Percentiles rank a stretch among this genome's conserved stretches.
phyloP scores from a whole-genome alignment of 169 alveolate species.

The Cryptosporidium sp. region DNA sequence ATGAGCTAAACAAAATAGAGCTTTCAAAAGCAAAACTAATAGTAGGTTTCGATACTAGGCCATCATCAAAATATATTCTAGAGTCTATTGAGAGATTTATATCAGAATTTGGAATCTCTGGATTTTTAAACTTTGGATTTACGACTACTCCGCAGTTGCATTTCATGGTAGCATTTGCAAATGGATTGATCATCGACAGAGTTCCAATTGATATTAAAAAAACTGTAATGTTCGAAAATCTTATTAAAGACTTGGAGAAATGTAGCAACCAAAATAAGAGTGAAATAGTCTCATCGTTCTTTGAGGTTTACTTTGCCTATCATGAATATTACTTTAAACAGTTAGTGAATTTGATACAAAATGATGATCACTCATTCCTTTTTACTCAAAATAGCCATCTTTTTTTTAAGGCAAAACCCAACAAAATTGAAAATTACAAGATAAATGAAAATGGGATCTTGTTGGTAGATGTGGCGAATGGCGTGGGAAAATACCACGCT shows the following conservation, averaged over 20 bases:
- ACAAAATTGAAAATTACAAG: not conserved
- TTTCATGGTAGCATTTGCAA: slow-evolving; percentile 77
- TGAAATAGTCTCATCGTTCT: not conserved
- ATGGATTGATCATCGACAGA: slow-evolving; percentile 10
- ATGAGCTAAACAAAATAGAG: slow-evolving; percentile 41
- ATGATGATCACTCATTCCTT: not conserved
- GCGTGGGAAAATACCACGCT: slow-evolving; percentile 83
- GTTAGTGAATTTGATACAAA: not conserved
- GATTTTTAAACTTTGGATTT: slow-evolving; percentile 65
- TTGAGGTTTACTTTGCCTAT: slow-evolving; percentile 32
- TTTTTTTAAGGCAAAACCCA: not conserved
- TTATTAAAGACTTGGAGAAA: not conserved
- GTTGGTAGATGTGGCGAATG: slow-evolving; percentile 84
- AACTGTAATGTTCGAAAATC: not conserved
- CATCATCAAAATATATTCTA: slow-evolving; percentile 46
- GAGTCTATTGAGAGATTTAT: slow-evolving; percentile 19
- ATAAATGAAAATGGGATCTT: slow-evolving; percentile 76
- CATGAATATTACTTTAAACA: slow-evolving; percentile 45
- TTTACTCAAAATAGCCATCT: not conserved
- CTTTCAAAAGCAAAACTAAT: slow-evolving; percentile 46
- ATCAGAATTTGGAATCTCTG: not conserved
- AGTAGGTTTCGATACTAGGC: slow-evolving; percentile 81
- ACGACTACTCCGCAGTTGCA: slow-evolving; percentile 87
- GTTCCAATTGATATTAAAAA: not conserved
- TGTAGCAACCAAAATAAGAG: not conserved